A percentile compares a stretch with the other conserved stretches of the same genome.
Evolutionary conservation across 2,329 filamentous ascomycete species (phyloP).

Genomic region (Fonsecaea multimorphosa): DNA sequence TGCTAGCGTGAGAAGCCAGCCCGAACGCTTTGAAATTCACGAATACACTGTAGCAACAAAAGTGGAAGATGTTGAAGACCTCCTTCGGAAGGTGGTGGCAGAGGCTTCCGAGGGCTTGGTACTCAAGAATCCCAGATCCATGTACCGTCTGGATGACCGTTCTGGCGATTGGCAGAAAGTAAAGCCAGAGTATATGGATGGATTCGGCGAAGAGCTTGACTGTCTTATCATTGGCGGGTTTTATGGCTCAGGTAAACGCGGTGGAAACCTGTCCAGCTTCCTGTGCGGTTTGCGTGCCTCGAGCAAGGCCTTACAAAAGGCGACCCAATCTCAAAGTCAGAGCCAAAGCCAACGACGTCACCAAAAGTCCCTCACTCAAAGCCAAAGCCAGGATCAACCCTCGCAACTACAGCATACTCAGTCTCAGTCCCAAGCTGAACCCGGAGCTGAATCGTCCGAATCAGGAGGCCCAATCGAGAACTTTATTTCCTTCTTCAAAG

Average conservation of each 20-base stretch:
- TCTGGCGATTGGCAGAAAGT: conserved; percentile 99
- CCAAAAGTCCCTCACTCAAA: background rate
- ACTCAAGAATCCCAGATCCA: conserved; percentile 87
- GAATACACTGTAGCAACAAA: conserved; percentile 69
- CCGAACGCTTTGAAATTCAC: conserved; percentile 83
- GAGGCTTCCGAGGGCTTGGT: conserved; percentile 89
- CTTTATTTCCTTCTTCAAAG: conserved; percentile 86
- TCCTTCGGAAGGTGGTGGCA: conserved; percentile 81
- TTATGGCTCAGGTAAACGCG: conserved; percentile 84
- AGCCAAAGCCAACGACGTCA: conserved; percentile 10
- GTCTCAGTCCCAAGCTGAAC: conserved; percentile 26
- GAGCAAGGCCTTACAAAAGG: conserved; percentile 48
- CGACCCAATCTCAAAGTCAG: conserved; percentile 42
- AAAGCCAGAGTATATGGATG: conserved; percentile 97
- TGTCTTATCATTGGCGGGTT: conserved; percentile 90
- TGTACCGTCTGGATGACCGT: conserved; percentile 84
- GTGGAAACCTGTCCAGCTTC: conserved; percentile 82
- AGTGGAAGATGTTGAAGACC: conserved; percentile 75
- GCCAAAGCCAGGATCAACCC: conserved; percentile 41
- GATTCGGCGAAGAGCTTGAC: conserved; percentile 92
- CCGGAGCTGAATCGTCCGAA: conserved; percentile 44
- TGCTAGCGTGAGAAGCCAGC: conserved; percentile 70
- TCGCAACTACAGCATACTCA: conserved; percentile 38
- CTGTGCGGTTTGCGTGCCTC: conserved; percentile 84
- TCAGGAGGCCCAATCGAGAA: conserved; percentile 70